Evolutionary conservation across 148 eudicot species (phyloP).

Genomic region (Rhododendron kiyosumense): DNA sequence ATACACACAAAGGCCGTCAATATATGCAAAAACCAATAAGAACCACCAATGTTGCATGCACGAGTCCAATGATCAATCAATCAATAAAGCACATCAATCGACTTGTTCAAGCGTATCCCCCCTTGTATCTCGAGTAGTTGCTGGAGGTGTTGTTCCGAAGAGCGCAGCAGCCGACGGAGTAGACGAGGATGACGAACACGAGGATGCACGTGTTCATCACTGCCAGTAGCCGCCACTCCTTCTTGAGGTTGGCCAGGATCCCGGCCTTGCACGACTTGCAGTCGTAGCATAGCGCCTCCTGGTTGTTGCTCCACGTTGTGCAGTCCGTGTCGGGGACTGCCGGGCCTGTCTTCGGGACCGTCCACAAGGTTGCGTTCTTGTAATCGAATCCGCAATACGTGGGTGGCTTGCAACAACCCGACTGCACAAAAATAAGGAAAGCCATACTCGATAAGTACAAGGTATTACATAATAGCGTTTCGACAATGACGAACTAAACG

Average conservation of each 20-base stretch:
- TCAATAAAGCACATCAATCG: not conserved
- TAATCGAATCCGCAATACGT: constrained; percentile 37
- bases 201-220: constrained; percentile 30
- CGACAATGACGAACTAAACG: not conserved
- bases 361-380: constrained; percentile 56
- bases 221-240: constrained; percentile 40
- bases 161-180: constrained; percentile 59
- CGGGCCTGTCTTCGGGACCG: constrained; percentile 21
- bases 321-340: constrained; percentile 39
- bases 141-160: constrained; percentile 15
- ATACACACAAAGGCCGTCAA: not conserved
- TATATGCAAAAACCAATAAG: not conserved
- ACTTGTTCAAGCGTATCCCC: not conserved
- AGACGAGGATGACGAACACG: constrained; percentile 29
- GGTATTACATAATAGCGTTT: not conserved
- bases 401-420: constrained; percentile 88
- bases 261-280: constrained; percentile 68
- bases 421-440: constrained; percentile 24
- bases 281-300: constrained; percentile 39
- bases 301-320: constrained; percentile 53
- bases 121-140: not conserved
- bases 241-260: constrained; percentile 40
- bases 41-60: not conserved
- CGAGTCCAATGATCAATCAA: not conserved
- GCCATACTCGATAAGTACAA: not conserved